phyloP scores from a whole-genome alignment of 192 early-diverging fungal genomes.

The Coemansia sp. region DNA sequence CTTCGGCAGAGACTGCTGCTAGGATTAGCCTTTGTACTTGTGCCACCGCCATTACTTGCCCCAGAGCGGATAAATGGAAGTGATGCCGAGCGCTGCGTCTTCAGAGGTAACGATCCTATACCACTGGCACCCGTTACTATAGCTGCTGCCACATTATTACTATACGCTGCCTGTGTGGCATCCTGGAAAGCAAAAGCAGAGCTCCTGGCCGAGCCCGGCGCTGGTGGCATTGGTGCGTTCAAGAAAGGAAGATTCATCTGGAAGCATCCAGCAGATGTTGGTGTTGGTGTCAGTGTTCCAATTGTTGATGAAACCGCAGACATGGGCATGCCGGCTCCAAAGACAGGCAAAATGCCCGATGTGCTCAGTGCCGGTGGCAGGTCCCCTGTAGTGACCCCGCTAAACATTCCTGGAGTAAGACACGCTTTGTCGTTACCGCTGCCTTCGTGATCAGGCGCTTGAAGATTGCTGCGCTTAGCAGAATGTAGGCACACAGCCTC shows the following conservation, averaged over 20 bases:
- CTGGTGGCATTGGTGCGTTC: constrained; percentile 13
- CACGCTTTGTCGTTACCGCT: neutral
- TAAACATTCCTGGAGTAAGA: too few species aligned
- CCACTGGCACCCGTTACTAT: constrained; percentile 8
- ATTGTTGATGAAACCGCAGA: constrained; percentile 43
- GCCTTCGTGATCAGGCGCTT: neutral
- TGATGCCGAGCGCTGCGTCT: constrained; percentile 54
- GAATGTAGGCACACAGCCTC: constrained; percentile 36
- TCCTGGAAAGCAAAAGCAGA: constrained; percentile 38
- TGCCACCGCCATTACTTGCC: neutral
- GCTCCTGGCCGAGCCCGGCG: constrained; percentile 18
- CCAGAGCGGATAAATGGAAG: constrained; percentile 46
- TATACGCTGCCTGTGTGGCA: constrained; percentile 1
- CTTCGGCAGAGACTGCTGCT: constrained; percentile 41
- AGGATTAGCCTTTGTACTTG: constrained; percentile 16
- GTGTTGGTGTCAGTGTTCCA: constrained; percentile 48
- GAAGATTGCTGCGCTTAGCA: neutral
- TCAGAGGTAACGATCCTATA: constrained; percentile 24
- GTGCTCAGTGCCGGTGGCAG: neutral
- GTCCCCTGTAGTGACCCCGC: neutral
- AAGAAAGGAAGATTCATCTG: constrained; percentile 3
- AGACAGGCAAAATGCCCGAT: neutral
- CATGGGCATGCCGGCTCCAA: constrained; percentile 24
- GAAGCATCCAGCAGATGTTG: constrained; percentile 26
- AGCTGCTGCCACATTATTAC: constrained; percentile 6